Base-by-base conservation (phyloP, 1,284 basidiomycete species). In the Ceratobasidium sp. region DNA sequence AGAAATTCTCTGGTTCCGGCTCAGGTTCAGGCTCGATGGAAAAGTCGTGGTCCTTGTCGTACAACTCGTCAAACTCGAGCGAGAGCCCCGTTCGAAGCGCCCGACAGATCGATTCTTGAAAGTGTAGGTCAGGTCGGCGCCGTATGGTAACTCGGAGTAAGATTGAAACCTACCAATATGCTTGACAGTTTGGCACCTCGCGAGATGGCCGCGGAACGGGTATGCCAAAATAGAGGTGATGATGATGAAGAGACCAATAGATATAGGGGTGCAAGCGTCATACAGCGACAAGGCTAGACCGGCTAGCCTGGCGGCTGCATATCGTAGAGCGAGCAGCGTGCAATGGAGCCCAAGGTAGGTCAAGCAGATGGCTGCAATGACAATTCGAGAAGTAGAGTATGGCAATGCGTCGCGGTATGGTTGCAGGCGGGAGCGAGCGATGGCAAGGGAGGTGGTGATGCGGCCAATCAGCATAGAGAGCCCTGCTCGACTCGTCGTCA, bases 71-170 rank as follows among this genome's bases (percentile, higher is more conserved):
- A 1, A 12, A 35, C 12, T 35, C 30, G 16, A 20, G 35, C 10
- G 30, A 33, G 8, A 16, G 27, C 8, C 2, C 12, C 57, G 8
- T 38, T 8, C 57, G 46, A 44, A 48, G 44, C 14, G n/a, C 14
- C 4, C 27, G 1, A 44, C 0, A 27, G 64, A 48, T 48, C 44
- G 64, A 65, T n/a, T 18, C 64, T 65, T 41, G 30, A 41, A 65
- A 16, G 48, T 14, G 64, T 65, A n/a, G 27, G 30, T 65, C 64
- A 33, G 2, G 30, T 65, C 64, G 48, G 64, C 52, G n/a, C 57
- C 57, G 35, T 44, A 33, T 30, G 23, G 0, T 1, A 46, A 27
- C 14, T 23, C 16, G 48, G 27, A 33, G 64, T 48, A 65, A 48
- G 44, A 65, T 27, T 44, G 30, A 35, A 41, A 48, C 64, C 18